Evolutionary conservation across 768 basidiomycete genomes (phyloP).

Genomic region (Podaxis rugospora): DNA sequence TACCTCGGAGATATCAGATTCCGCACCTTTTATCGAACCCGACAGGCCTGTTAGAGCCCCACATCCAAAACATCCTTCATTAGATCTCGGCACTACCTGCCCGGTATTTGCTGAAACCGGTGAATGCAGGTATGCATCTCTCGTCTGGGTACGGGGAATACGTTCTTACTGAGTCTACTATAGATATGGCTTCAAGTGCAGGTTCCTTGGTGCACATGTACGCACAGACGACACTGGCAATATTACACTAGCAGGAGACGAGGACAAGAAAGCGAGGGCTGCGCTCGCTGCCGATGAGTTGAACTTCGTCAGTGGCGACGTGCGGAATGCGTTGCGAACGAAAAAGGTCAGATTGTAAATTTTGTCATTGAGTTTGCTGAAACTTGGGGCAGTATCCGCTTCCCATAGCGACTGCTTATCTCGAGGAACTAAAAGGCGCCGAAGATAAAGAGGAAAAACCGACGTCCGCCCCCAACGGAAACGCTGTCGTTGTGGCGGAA

Average conservation of each 20-base stretch:
- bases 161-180: neutral
- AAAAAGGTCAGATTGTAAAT: slow-evolving; percentile 50
- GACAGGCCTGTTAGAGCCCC: slow-evolving; percentile 21
- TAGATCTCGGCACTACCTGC: slow-evolving; percentile 50
- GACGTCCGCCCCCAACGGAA: slow-evolving; percentile 18
- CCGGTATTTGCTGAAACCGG: slow-evolving; percentile 68
- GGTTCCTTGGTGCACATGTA: slow-evolving; percentile 82
- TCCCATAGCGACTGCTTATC: slow-evolving; percentile 12
- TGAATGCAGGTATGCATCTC: slow-evolving; percentile 51
- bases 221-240: slow-evolving; percentile 39
- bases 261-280: slow-evolving; percentile 49
- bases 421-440: slow-evolving; percentile 37
- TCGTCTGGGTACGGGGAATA: neutral
- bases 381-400: slow-evolving; percentile 10
- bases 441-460: slow-evolving; percentile 21
- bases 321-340: slow-evolving; percentile 57
- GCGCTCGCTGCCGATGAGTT: slow-evolving; percentile 54
- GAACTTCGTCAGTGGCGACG: slow-evolving; percentile 59
- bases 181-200: slow-evolving; percentile 82
- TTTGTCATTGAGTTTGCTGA: neutral
- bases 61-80: slow-evolving; percentile 30
- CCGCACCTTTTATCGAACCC: slow-evolving; percentile 46
- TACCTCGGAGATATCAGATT: slow-evolving; percentile 33
- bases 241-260: slow-evolving; percentile 45
- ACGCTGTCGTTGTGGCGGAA: slow-evolving; percentile 30